Percentiles rank a stretch among this genome's conserved stretches.
phyloP scores from a whole-genome alignment of 208 protist genomes.

The Trypanosomatidae sp. region DNA sequence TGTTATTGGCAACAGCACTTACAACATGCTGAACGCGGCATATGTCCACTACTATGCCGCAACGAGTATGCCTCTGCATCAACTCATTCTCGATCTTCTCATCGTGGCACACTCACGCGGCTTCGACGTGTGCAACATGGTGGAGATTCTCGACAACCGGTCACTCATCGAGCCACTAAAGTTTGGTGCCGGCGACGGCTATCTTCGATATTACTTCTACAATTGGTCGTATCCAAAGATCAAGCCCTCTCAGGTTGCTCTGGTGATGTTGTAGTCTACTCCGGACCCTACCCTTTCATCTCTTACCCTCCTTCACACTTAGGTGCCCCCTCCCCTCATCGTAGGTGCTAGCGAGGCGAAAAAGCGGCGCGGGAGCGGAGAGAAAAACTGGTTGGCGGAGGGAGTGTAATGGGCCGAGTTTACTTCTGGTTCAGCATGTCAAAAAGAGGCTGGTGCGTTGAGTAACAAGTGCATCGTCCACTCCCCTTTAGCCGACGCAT shows the following conservation, averaged over 20 bases:
- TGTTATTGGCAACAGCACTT: constrained; percentile 94
- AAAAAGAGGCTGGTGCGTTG: not conserved
- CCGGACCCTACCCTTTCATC: not conserved
- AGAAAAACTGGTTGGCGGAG: not conserved
- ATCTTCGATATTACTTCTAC: constrained; percentile 99
- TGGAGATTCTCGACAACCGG: constrained; percentile 96
- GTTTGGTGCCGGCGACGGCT: constrained; percentile 97
- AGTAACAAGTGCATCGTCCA: not conserved
- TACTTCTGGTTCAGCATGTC: not conserved
- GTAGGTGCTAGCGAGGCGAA: not conserved
- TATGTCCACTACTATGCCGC: constrained; percentile 98
- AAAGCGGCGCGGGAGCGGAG: not conserved
- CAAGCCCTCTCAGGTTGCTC: constrained; percentile 73
- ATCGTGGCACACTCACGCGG: constrained; percentile 83
- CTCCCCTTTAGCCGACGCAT: not conserved
- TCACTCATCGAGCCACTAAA: constrained; percentile 94
- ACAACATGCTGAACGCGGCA: constrained; percentile 93
- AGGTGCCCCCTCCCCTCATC: not conserved
- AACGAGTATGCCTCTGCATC: constrained; percentile 69
- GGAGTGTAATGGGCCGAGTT: not conserved
- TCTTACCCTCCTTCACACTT: not conserved
- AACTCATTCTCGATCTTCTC: constrained; percentile 93
- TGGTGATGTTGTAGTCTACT: constrained; percentile 91
- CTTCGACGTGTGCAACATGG: constrained; percentile 99
- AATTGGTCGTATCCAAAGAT: constrained; percentile 96